Evolutionary conservation across 106 monocot species (phyloP).

Genomic region (Phalaenopsis aphrodite): DNA sequence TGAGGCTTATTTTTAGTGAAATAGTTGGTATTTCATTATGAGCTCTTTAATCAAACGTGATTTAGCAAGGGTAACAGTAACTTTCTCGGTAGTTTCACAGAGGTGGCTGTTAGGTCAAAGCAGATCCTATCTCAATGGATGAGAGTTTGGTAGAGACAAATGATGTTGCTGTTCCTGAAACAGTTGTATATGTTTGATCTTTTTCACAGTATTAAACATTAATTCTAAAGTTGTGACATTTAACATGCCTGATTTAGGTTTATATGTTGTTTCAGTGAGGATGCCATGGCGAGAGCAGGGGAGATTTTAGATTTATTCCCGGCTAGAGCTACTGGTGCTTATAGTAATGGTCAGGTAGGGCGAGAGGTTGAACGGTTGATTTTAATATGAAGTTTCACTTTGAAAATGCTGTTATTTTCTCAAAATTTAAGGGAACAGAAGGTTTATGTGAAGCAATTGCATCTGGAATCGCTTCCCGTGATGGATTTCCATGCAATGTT

Average conservation of each 20-base stretch:
- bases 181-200: too few relatives aligned
- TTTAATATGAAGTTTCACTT: background rate
- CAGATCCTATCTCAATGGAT: too few relatives aligned
- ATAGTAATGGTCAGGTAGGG: slow-evolving; percentile 82
- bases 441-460: slow-evolving; percentile 90
- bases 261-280: slow-evolving; percentile 34
- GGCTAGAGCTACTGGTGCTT: slow-evolving; percentile 80
- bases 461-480: slow-evolving; percentile 75
- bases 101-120: too few relatives aligned
- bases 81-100: too few relatives aligned
- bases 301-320: slow-evolving; percentile 68
- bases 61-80: too few relatives aligned
- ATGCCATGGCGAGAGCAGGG: slow-evolving; percentile 73
- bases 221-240: background rate
- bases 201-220: too few relatives aligned
- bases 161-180: too few relatives aligned
- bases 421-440: slow-evolving; percentile 60
- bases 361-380: background rate
- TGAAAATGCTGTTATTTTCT: background rate
- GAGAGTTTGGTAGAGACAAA: too few relatives aligned
- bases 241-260: background rate
- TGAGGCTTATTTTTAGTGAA: too few relatives aligned
- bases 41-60: too few relatives aligned
- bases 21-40: too few relatives aligned
- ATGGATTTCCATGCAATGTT: slow-evolving; percentile 74